These are phyloP conservation scores for Cordia subcordata DNA, from an alignment of 257 asterid genomes.

Conservation along the genomic window DNA sequence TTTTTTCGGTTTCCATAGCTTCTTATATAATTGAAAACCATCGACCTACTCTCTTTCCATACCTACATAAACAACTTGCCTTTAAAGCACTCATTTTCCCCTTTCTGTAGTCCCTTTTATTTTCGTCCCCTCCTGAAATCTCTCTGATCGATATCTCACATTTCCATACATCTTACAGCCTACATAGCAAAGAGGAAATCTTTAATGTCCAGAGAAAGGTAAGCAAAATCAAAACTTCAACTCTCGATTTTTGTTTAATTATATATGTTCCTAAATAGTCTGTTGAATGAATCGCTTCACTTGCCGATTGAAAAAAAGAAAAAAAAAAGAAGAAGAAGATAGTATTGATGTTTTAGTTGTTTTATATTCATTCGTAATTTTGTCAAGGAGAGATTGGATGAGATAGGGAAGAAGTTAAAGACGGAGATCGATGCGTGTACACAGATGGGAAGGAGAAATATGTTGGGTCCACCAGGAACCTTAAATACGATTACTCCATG, in stretches of 20 bases:
- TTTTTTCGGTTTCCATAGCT: conserved; percentile 6
- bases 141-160: conserved; percentile 4
- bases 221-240: not conserved
- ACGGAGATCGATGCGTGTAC: conserved; percentile 42
- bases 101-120: conserved; percentile 14
- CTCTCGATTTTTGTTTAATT: not conserved
- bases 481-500: conserved; percentile 83
- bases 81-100: conserved; percentile 29
- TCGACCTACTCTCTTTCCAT: conserved; percentile 27
- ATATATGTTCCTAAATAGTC: too few relatives aligned
- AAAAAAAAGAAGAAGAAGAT: too few relatives aligned
- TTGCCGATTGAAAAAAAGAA: too few relatives aligned
- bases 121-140: not conserved
- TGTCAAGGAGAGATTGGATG: conserved; percentile 67
- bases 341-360: not conserved
- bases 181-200: conserved; percentile 2
- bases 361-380: not conserved
- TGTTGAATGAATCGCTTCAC: too few relatives aligned
- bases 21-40: conserved; percentile 11
- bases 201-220: conserved; percentile 81
- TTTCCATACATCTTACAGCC: conserved; percentile 8
- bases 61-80: conserved; percentile 21
- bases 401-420: conserved; percentile 64
- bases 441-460: conserved; percentile 55
- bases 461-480: conserved; percentile 55